phyloP scores from a whole-genome alignment of 1,139 yeast species.

The Candida tropicalis region DNA sequence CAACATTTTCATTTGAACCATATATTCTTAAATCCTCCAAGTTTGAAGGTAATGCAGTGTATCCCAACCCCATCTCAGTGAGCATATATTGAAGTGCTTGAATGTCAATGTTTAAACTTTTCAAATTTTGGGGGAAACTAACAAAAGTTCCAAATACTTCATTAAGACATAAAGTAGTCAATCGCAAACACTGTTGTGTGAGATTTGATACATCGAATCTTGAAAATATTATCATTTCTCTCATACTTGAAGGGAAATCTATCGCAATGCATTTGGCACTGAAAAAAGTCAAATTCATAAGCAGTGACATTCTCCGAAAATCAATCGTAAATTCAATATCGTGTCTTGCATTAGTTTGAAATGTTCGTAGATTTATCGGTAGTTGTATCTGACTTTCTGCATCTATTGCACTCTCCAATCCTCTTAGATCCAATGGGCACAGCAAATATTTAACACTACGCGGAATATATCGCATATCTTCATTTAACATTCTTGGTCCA shows the following conservation, averaged over 20 bases:
- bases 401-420: neutral
- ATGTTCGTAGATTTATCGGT: neutral
- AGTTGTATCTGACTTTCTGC: neutral
- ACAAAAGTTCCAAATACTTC: neutral
- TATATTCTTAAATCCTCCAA: slow-evolving; percentile 1
- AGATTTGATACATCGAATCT: neutral
- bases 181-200: neutral
- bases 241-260: neutral
- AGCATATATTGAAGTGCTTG: neutral
- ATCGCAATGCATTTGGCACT: neutral
- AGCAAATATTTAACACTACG: neutral
- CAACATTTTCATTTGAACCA: neutral
- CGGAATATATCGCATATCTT: neutral
- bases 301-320: neutral
- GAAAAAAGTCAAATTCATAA: neutral
- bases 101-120: neutral
- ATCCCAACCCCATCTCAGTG: too few relatives aligned
- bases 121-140: neutral
- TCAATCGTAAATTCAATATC: neutral
- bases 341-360: neutral
- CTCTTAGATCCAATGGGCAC: neutral
- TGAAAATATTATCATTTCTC: neutral
- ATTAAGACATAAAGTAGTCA: neutral
- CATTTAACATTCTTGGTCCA: neutral
- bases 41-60: neutral